phyloP scores from a whole-genome alignment of 768 basidiomycete genomes.

The Phlegmacium glaucopus region DNA sequence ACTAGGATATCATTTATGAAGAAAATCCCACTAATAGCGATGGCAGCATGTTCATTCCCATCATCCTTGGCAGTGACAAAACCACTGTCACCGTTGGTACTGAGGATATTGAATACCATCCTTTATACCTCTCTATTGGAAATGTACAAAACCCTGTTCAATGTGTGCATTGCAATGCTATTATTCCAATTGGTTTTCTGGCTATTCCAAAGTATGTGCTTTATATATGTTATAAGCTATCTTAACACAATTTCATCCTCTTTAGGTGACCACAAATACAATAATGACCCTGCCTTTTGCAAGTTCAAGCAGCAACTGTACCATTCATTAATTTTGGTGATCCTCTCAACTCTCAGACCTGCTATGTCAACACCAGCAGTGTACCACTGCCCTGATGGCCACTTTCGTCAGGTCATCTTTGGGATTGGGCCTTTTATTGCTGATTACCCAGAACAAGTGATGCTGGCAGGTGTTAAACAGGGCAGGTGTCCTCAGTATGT shows the following conservation, averaged over 20 bases:
- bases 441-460: too few relatives aligned
- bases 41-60: constrained; percentile 19
- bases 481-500: too few relatives aligned
- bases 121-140: constrained; percentile 26
- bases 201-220: constrained; percentile 26
- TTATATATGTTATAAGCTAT: background rate
- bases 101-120: constrained; percentile 24
- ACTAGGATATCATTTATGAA: constrained; percentile 11
- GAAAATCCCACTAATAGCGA: constrained; percentile 8
- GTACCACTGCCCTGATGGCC: constrained; percentile 4
- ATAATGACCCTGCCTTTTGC: constrained; percentile 6
- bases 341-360: background rate
- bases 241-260: background rate
- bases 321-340: constrained; percentile 2
- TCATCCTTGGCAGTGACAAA: constrained; percentile 29
- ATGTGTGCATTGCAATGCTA: constrained; percentile 21
- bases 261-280: constrained; percentile 4
- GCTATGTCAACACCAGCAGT: constrained; percentile 4
- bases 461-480: too few relatives aligned
- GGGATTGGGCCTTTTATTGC: constrained; percentile 16
- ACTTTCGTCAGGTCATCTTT: constrained; percentile 4
- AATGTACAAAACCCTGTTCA: constrained; percentile 24
- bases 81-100: constrained; percentile 32
- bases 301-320: constrained; percentile 7
- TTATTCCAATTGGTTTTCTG: constrained; percentile 23